phyloP scores from a whole-genome alignment of 2,329 filamentous ascomycete species.

The Colletotrichum lentis region DNA sequence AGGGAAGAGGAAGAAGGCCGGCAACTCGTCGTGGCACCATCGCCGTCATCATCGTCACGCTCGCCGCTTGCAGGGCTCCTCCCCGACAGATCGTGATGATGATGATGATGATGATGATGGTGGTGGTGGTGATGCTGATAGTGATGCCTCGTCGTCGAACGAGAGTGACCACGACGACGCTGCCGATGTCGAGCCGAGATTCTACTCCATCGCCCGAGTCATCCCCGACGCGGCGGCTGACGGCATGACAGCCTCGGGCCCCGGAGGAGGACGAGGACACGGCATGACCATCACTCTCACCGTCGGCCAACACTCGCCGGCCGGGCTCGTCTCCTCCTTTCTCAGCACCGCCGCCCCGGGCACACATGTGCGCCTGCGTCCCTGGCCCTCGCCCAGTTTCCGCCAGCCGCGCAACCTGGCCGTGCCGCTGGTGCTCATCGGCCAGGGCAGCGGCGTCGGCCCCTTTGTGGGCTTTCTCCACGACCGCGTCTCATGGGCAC shows the following conservation, averaged over 20 bases:
- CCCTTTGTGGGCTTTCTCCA: slow-evolving; percentile 31
- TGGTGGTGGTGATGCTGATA: no score
- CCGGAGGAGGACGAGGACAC: not conserved
- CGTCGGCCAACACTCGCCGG: slow-evolving; percentile 28
- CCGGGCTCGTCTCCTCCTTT: slow-evolving; percentile 28
- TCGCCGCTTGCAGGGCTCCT: not conserved
- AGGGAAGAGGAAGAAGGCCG: slow-evolving; percentile 17
- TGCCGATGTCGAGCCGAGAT: slow-evolving; percentile 28
- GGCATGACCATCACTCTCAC: slow-evolving; percentile 25
- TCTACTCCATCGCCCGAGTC: slow-evolving; percentile 33
- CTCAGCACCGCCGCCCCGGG: slow-evolving; percentile 17
- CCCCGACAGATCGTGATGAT: slow-evolving; percentile 8
- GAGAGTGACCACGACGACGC: slow-evolving; percentile 8
- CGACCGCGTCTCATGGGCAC: slow-evolving; percentile 13
- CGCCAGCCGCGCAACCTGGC: slow-evolving; percentile 26
- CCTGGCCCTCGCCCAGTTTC: slow-evolving; percentile 27
- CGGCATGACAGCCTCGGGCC: not conserved
- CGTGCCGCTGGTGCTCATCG: slow-evolving; percentile 21
- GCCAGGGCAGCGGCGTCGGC: slow-evolving; percentile 22
- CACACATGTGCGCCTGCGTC: slow-evolving; percentile 24
- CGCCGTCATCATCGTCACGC: not conserved
- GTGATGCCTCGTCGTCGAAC: slow-evolving; percentile 5
- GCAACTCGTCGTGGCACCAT: not conserved
- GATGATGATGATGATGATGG: no score
- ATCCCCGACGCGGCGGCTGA: not conserved